Base-by-base conservation (phyloP, 768 basidiomycete species). In the Gyrodon lividus region DNA sequence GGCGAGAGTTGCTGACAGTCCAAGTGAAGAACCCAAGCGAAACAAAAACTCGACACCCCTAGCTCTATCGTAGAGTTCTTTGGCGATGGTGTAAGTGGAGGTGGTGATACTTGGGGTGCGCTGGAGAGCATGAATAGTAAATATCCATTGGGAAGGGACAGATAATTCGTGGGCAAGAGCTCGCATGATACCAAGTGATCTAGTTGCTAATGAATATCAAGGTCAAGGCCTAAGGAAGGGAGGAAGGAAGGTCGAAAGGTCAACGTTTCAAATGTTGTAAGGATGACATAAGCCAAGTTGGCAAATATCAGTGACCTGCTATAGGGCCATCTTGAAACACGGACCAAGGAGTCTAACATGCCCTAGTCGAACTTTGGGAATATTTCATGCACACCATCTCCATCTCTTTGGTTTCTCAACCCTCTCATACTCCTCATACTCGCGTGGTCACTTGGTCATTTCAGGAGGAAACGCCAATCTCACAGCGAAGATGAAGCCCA, bases 1-100 rank as follows among this genome's bases (percentile, higher is more conserved):
- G 49, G 49, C 47, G 40, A 50, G 41, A 34, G 46, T 30, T 41
- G 80, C 91, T 61, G 59, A 93, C 91, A 93, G 72, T 53, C 74
- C 78, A 28, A 93, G 77, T 51, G 87, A 87, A 28, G 85, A 82
- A 28, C 89, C 91, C 46, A 92, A 65, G 48, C 91, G 86, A 67
- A 86, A 92, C 28, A 93, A 77, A 71, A 92, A 92, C 64, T 93
- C 91, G 53, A 92, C 79, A 28, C 91, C 91, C 69, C 86, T 77
- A 34, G 87, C 82, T 48, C 92, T 78, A 60, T 90, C 88, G 63
- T 87, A 86, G 19, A 92, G 75, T 64, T 92, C 86, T 56, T 79
- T 83, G 58, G 83, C 77, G 22, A 87, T 63, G 16, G 75, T 59
- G 23, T 72, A 72, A 12, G 54, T 58, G n/a, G 84, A 72, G 13